These are phyloP conservation scores for Triticum aestivum DNA, from an alignment of 176 grass and related monocot genomes.

Conservation along the genomic window IWGSC_CS_RefSeq_v2.1 NC_057800.1:729086305-729086804, in stretches of 20 bases:
- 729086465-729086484: not conserved
- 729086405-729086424: not conserved
- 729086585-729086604: no score
- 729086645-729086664: no score
- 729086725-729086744: no score
- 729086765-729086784: no score
- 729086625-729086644: no score
- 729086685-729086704: no score
- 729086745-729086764: no score
- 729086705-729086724: no score
- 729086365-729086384: not conserved
- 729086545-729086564: conserved; percentile 35
- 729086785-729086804: no score
- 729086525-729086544: conserved; percentile 52
- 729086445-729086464: conserved; percentile 20
- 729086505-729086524: conserved; percentile 10
- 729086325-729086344: not conserved
- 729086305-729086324: not conserved
- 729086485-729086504: not conserved
- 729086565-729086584: not conserved
- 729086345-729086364: not conserved
- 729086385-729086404: not conserved
- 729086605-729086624: no score
- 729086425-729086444: not conserved
- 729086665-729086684: no score